Percentiles rank a stretch among this genome's conserved stretches.
These are phyloP conservation scores for Meyerozyma carpophila DNA, from an alignment of 1,139 yeast species.

Conservation along the genomic window DNA sequence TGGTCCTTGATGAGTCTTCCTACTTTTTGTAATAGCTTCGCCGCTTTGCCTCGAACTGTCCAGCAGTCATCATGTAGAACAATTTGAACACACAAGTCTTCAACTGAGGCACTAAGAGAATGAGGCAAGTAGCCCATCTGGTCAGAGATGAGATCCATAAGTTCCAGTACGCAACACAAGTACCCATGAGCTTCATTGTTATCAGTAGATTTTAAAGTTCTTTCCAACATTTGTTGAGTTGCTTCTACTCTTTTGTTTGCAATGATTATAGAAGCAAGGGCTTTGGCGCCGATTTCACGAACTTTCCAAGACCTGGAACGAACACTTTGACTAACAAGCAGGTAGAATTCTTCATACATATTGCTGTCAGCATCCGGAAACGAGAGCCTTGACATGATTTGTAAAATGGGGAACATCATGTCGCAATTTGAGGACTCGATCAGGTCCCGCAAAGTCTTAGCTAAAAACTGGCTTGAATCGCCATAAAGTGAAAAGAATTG, in stretches of 20 bases:
- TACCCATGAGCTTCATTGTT: constrained; percentile 54
- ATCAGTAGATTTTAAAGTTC: constrained; percentile 3
- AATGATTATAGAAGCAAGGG: constrained; percentile 49
- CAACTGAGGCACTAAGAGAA: constrained; percentile 5
- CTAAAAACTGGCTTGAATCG: constrained; percentile 28
- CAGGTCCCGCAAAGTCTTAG: constrained; percentile 8
- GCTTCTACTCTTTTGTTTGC: constrained; percentile 14
- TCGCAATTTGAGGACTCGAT: constrained; percentile 29
- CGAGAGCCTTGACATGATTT: constrained; percentile 64
- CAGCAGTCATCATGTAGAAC: constrained; percentile 17
- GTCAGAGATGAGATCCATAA: constrained; percentile 22
- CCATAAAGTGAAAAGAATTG: constrained; percentile 62
- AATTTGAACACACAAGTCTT: neutral
- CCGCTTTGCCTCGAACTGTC: constrained; percentile 9
- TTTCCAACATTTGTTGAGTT: constrained; percentile 8
- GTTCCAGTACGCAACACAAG: constrained; percentile 30
- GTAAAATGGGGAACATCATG: constrained; percentile 67
- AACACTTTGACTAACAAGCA: constrained; percentile 27
- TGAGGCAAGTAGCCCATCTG: constrained; percentile 4
- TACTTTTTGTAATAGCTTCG: neutral
- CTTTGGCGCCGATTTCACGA: constrained; percentile 78
- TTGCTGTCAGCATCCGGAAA: constrained; percentile 47
- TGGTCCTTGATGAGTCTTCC: neutral
- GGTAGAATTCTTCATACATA: constrained; percentile 40
- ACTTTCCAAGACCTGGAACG: constrained; percentile 64